Percentiles rank a stretch among this genome's conserved stretches.
Conservation (phyloP, 1,284 basidiomycete species). For the Amylostereum chailletii region DNA sequence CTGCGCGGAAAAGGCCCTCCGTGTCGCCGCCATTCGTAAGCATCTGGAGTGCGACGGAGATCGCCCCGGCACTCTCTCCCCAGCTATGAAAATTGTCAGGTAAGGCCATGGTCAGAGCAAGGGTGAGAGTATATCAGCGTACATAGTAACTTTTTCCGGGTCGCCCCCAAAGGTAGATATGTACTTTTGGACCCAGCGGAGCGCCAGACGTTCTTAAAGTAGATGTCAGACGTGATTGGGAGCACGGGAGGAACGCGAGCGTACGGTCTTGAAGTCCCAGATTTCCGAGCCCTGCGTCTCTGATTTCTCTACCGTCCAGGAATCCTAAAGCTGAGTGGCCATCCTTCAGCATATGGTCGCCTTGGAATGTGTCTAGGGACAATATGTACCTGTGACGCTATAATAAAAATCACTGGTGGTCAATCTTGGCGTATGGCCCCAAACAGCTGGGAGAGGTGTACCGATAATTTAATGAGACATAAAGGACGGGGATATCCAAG, state of each 20-base stretch:
- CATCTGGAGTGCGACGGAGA: conserved; percentile 25
- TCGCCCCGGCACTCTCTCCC: conserved; percentile 34
- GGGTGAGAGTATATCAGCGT: conserved; percentile 11
- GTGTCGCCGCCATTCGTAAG: conserved; percentile 22
- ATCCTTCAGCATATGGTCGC: neutral
- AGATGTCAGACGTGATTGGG: neutral
- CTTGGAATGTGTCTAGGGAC: neutral
- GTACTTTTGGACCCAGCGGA: conserved; percentile 62
- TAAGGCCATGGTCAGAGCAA: neutral
- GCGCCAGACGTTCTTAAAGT: conserved; percentile 37
- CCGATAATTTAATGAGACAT: conserved; percentile 27
- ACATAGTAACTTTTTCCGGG: conserved; percentile 48
- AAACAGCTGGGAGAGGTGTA: neutral
- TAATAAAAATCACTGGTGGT: neutral
- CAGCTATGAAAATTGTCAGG: conserved; percentile 24
- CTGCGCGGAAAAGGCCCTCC: conserved; percentile 25
- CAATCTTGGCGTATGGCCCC: neutral
- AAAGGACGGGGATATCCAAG: conserved; percentile 24
- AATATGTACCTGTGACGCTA: neutral
- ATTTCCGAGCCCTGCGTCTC: conserved; percentile 42
- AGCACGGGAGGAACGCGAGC: conserved; percentile 11
- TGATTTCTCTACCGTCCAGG: conserved; percentile 39
- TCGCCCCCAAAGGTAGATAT: conserved; percentile 59
- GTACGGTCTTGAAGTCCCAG: conserved; percentile 45
- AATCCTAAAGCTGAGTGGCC: conserved; percentile 33